Evolutionary conservation across 1,284 basidiomycete genomes (phyloP).

Genomic region (Malassezia arunalokei): DNA sequence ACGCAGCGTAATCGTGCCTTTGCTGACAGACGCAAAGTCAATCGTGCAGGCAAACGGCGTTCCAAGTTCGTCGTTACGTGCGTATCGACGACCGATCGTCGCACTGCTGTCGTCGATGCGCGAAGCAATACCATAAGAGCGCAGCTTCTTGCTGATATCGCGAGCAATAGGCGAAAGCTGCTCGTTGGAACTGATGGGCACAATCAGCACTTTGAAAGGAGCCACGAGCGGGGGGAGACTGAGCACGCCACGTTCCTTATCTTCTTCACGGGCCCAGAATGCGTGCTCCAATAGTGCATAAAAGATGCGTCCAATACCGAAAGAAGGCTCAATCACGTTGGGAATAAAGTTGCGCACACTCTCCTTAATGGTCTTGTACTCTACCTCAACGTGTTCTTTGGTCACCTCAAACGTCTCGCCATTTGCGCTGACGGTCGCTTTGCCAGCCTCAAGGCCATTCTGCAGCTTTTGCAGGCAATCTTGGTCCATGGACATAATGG

Average conservation of each 20-base stretch:
- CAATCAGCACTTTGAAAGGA: constrained; percentile 89
- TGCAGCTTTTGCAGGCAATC: constrained; percentile 59
- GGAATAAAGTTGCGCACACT: constrained; percentile 87
- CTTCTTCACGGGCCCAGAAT: constrained; percentile 87
- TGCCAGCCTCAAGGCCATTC: constrained; percentile 59
- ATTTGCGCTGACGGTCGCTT: constrained; percentile 48
- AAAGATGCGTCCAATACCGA: constrained; percentile 90
- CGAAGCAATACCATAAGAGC: constrained; percentile 74
- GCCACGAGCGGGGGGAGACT: constrained; percentile 82
- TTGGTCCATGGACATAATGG: constrained; percentile 61
- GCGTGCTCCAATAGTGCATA: constrained; percentile 89
- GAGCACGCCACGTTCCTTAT: constrained; percentile 54
- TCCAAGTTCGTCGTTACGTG: constrained; percentile 94
- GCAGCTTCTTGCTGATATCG: constrained; percentile 76
- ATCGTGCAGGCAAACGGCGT: constrained; percentile 92
- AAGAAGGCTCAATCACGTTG: constrained; percentile 97
- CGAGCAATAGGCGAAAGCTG: constrained; percentile 72
- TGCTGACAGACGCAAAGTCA: constrained; percentile 79
- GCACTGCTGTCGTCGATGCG: constrained; percentile 90
- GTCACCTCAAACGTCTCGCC: constrained; percentile 61
- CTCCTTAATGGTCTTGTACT: constrained; percentile 77
- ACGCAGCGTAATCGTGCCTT: constrained; percentile 48
- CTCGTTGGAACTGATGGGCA: constrained; percentile 78
- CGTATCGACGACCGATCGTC: constrained; percentile 90
- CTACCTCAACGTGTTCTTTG: constrained; percentile 64